A percentile compares a stretch with the other conserved stretches of the same genome.
Evolutionary conservation across 1,139 yeast species (phyloP).

Genomic region (Pichia sp.): DNA sequence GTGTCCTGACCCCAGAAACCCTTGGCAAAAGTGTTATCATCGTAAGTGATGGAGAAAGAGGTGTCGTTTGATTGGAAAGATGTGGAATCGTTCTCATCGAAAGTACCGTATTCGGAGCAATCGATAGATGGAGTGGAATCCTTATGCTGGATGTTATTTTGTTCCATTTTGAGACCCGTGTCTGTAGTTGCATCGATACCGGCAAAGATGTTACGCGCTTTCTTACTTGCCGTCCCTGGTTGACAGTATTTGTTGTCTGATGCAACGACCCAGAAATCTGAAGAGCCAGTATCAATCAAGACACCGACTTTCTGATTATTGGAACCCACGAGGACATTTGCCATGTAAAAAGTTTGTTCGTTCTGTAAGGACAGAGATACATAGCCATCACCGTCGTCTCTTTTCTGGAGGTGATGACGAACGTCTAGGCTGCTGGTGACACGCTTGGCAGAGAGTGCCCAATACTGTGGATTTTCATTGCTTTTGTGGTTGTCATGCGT

Average conservation of each 20-base stretch:
- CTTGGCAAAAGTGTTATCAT: constrained; percentile 51
- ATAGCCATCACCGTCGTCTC: constrained; percentile 25
- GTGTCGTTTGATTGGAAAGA: constrained; percentile 42
- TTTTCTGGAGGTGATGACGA: constrained; percentile 27
- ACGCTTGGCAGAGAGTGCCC: constrained; percentile 7
- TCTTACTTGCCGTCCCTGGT: constrained; percentile 10
- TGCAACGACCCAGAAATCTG: constrained; percentile 56
- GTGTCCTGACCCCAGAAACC: constrained; percentile 65
- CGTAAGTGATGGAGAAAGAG: constrained; percentile 48
- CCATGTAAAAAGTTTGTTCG: constrained; percentile 42
- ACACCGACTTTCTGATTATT: constrained; percentile 45
- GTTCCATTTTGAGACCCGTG: not conserved
- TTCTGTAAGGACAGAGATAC: constrained; percentile 37
- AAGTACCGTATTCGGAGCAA: constrained; percentile 43
- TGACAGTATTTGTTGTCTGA: constrained; percentile 26
- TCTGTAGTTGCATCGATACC: not conserved
- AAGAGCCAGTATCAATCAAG: constrained; percentile 60
- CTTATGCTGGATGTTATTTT: not conserved
- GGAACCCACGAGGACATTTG: constrained; percentile 48
- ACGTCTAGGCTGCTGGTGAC: not conserved
- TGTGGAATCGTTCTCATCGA: constrained; percentile 38
- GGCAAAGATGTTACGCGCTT: not conserved
- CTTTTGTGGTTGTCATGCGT: too few relatives aligned
- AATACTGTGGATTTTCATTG: too few relatives aligned
- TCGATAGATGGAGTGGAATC: constrained; percentile 14